A percentile compares a stretch with the other conserved stretches of the same genome.
Conservation (phyloP, 2,329 filamentous ascomycete genomes). For the Coniochaeta pulveracea region DNA sequence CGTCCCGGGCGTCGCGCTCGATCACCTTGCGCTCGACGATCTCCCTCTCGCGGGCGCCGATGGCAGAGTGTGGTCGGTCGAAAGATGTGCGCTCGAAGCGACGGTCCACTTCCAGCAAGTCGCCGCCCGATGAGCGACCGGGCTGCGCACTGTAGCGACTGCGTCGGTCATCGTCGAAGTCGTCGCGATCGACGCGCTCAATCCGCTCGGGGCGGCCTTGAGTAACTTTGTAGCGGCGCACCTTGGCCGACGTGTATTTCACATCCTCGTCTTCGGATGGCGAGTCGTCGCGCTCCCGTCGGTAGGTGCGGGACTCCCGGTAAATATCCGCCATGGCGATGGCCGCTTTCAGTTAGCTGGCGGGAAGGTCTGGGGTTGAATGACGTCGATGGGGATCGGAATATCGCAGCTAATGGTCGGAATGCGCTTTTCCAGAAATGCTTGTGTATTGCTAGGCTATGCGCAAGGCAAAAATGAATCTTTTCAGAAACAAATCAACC, state of each 20-base stretch:
- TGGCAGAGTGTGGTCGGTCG: slow-evolving; percentile 39
- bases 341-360: background rate
- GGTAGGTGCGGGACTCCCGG: slow-evolving; percentile 21
- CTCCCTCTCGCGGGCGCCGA: slow-evolving; percentile 24
- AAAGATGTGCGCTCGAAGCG: slow-evolving; percentile 27
- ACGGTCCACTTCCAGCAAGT: slow-evolving; percentile 30
- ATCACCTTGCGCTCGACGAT: slow-evolving; percentile 16
- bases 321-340: slow-evolving; percentile 19
- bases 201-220: slow-evolving; percentile 27
- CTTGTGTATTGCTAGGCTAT: background rate
- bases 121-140: slow-evolving; percentile 24
- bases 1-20: slow-evolving; percentile 17
- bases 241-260: slow-evolving; percentile 31
- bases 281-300: slow-evolving; percentile 18
- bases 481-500: background rate
- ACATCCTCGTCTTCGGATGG: slow-evolving; percentile 29
- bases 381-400: too few relatives aligned
- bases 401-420: background rate
- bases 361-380: too few relatives aligned
- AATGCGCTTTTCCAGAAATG: background rate
- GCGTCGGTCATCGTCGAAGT: slow-evolving; percentile 33
- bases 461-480: background rate
- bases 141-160: slow-evolving; percentile 25
- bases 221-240: slow-evolving; percentile 40
- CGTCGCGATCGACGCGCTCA: slow-evolving; percentile 23